Conservation (phyloP, 805 yeast genomes). For the Candida hungchunana region DNA sequence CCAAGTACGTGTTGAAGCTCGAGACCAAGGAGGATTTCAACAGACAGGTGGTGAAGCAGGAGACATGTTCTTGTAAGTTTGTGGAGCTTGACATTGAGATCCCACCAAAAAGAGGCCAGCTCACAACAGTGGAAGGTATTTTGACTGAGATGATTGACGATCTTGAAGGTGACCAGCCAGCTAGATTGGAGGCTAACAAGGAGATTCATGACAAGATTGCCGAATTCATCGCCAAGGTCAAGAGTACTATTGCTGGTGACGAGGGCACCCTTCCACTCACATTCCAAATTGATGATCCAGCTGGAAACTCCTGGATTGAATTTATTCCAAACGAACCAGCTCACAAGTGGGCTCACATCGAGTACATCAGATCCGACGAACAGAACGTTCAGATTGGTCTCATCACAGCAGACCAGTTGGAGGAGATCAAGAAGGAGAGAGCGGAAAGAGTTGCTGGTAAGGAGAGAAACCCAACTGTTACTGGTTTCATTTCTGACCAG, state of each 20-base stretch:
- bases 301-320: conserved; percentile 97
- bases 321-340: conserved; percentile 80
- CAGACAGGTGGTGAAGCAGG: conserved; percentile 90
- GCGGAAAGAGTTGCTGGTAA: conserved; percentile 23
- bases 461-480: conserved; percentile 36
- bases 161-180: conserved; percentile 74
- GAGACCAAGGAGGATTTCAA: conserved; percentile 71
- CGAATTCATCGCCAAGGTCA: conserved; percentile 58
- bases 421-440: conserved; percentile 30
- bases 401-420: conserved; percentile 54
- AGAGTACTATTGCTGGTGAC: conserved; percentile 58
- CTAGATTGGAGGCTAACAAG: conserved; percentile 70
- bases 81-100: conserved; percentile 86
- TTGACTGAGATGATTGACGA: conserved; percentile 80
- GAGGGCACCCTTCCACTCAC: conserved; percentile 71
- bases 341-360: conserved; percentile 85
- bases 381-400: conserved; percentile 85
- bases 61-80: conserved; percentile 75
- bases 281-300: conserved; percentile 81
- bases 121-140: conserved; percentile 90
- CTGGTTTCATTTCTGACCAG: conserved; percentile 63
- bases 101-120: conserved; percentile 91
- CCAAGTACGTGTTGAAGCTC: conserved; percentile 63
- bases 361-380: conserved; percentile 80
- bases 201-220: conserved; percentile 73